Percentiles rank a stretch among this genome's conserved stretches.
Conservation (phyloP, 495 filamentous ascomycete genomes). For the Cercophora newfieldiana region DNA sequence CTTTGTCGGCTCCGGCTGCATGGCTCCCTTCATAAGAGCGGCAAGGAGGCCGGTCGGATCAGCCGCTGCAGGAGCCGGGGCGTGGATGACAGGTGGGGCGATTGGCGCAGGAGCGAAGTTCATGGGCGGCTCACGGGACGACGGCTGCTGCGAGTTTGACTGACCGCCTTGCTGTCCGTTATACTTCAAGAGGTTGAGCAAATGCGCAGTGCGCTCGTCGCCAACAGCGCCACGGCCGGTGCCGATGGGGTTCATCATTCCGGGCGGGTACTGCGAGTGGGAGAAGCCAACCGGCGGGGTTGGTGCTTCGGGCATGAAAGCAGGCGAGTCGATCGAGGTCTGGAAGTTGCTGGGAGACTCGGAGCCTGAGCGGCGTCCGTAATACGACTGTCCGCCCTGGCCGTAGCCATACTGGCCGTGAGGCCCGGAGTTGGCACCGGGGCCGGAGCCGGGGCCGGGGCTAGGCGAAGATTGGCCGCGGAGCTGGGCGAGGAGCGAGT, state of each 20-base stretch:
- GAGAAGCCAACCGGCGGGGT: conserved; percentile 47
- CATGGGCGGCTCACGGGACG: conserved; percentile 23
- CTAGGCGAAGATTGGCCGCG: conserved; percentile 38
- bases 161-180: conserved; percentile 53
- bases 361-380: conserved; percentile 34
- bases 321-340: conserved; percentile 38
- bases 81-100: conserved; percentile 43
- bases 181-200: conserved; percentile 88
- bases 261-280: conserved; percentile 43
- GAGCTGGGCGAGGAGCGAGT: conserved; percentile 40
- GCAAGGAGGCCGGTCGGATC: conserved; percentile 54
- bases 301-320: conserved; percentile 48
- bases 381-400: conserved; percentile 40
- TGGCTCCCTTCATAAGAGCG: conserved; percentile 51
- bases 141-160: conserved; percentile 17
- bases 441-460: conserved; percentile 22
- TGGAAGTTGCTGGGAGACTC: conserved; percentile 36
- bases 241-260: conserved; percentile 43
- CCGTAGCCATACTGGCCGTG: conserved; percentile 31
- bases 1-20: conserved; percentile 43
- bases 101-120: conserved; percentile 22
- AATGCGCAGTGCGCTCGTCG: conserved; percentile 63
- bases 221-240: conserved; percentile 40
- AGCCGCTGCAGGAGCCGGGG: conserved; percentile 46
- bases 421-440: conserved; percentile 25